Base-by-base conservation (phyloP, 352 stramenopile species). In the Poterioochromonas sp. region DNA sequence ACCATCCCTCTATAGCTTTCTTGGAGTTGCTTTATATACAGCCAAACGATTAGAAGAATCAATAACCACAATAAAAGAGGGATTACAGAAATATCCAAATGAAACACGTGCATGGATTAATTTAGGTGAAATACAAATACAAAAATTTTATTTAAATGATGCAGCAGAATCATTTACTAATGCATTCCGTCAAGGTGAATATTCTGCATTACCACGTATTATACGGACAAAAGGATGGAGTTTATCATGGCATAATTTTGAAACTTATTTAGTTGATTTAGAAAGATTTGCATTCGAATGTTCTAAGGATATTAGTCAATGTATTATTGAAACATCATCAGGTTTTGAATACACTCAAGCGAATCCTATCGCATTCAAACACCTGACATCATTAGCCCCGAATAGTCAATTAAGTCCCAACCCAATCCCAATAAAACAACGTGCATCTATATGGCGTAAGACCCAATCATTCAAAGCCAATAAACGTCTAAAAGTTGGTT, bases 401-500 rank as follows among this genome's bases (percentile, higher is more conserved):
- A 44, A 47, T 35, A 47, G 11, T 49, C 26, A 71, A 11, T 71
- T 71, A 32, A 35, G 15, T 26, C 5, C 12, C 40, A 26, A 8
- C 2, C 35, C 32, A 71, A 11, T 47, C 20, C 5, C 2, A 44
- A 26, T 49, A n/a, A 3, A 43, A 41, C 11, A 71, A 8, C 12
- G 12, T 49, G 15, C 35, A 26, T 26, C 34, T 8, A 26, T 44
- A 32, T 71, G 35, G 12, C 34, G 2, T 11, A 15, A 40, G 2
- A n/a, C 5, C 2, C 15, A 8, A n/a, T 32, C 26, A 43, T 26
- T 32, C 12, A 43, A 29, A 71, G 5, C 34, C 12, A 15, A 15
- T 35, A 3, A 74, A 37, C 41, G 71, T 26, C 15, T 78, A 26
- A 78, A 78, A 51, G 40, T 79, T 49, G 76, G 76, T 40, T 77